These are phyloP conservation scores for Massariosphaeria phaeospora DNA, from an alignment of 495 filamentous ascomycete species.

Conservation along the genomic window DNA sequence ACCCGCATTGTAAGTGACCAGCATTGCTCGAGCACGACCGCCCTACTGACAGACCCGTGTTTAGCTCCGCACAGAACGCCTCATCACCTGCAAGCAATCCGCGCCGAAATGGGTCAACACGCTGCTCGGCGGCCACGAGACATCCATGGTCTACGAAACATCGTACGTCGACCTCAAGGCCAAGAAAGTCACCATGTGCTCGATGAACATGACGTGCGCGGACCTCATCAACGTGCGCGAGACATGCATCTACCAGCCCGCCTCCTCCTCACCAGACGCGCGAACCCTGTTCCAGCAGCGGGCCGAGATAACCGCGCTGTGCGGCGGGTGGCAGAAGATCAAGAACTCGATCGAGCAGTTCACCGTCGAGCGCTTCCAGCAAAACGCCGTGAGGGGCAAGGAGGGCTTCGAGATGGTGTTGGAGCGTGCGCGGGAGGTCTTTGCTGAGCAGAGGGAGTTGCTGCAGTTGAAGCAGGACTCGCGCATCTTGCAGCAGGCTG, in stretches of 20 bases:
- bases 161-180: slow-evolving; percentile 80
- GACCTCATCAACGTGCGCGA: slow-evolving; percentile 86
- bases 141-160: slow-evolving; percentile 86
- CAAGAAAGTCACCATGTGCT: slow-evolving; percentile 90
- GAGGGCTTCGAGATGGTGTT: slow-evolving; percentile 93
- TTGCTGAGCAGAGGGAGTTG: slow-evolving; percentile 74
- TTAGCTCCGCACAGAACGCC: slow-evolving; percentile 85
- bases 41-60: slow-evolving; percentile 11
- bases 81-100: slow-evolving; percentile 90
- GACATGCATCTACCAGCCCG: slow-evolving; percentile 77
- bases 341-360: slow-evolving; percentile 91
- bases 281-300: slow-evolving; percentile 80
- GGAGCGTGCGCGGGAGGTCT: slow-evolving; percentile 87
- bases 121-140: slow-evolving; percentile 68
- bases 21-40: background rate
- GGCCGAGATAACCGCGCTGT: slow-evolving; percentile 86
- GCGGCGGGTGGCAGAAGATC: slow-evolving; percentile 92
- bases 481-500: slow-evolving; percentile 20
- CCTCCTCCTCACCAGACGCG: slow-evolving; percentile 47
- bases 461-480: slow-evolving; percentile 18
- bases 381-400: slow-evolving; percentile 83
- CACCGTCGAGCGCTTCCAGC: slow-evolving; percentile 77
- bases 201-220: slow-evolving; percentile 81
- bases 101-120: slow-evolving; percentile 81
- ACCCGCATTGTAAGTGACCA: slow-evolving; percentile 71